Evolutionary conservation across 148 eudicot species (phyloP), one percentile per base, ranked within the genome.

Genomic region (Cornus kousa): DNA sequence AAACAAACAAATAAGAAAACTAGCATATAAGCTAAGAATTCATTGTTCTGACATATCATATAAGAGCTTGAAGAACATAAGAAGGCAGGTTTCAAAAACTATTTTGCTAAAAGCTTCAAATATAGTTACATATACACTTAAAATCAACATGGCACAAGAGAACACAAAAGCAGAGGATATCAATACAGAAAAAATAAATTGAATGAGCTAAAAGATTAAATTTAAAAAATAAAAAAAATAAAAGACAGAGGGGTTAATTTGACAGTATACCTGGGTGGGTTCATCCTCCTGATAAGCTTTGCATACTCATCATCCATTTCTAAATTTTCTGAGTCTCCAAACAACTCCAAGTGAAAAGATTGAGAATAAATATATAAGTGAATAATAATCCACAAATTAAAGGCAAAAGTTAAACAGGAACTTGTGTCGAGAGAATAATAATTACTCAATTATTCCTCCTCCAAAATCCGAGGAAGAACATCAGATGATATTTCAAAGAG

Each of bases 271-370:
- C 98, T 92, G 66, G 97, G 98, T 43, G 97, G 98, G 77, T 94
- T 91, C 83, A 94, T 88, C 82, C 98, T 87, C 83, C 95, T 88
- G 78, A 94, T 87, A 60, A 94, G 88, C 82, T 94, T 94, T 39
- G 92, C 97, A 79, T 87, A 91, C 79, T 91, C 97, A 72, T 91
- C 95, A 12, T 86, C 91, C 94, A 89, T 89, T 35, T 67, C 69
- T 23, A 20, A 12, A 66, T 31, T 76, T 48, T 43, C 46, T 67
- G 28, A 43, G 48, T 16, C 60, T 37, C 77, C 22, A 71, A 70
- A 2, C 65, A 16, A 72, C 72, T 33, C 78, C 37, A 31, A 69
- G 68, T 4, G 20, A 59, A 78, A 46, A 65, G 14, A 40, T 28
- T 20, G 66, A 55, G 40, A 66, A 22, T 43, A 43, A 66, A 22